A percentile compares a stretch with the other conserved stretches of the same genome.
phyloP scores from a whole-genome alignment of 2,329 filamentous ascomycete genomes.

The Curvularia lunata region DNA sequence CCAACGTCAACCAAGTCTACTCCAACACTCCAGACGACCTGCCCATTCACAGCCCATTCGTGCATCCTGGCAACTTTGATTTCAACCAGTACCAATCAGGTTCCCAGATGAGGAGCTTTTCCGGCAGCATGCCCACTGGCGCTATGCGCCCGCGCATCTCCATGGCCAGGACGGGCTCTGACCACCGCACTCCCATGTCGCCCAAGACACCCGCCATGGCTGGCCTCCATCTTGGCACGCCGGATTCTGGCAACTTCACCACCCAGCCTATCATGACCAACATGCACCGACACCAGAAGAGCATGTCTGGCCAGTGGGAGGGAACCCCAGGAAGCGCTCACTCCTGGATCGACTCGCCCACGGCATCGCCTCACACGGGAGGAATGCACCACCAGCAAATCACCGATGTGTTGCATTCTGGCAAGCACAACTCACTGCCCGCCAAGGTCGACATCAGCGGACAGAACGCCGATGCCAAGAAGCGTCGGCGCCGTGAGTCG shows the following conservation, averaged over 20 bases:
- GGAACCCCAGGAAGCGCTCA: conserved; percentile 82
- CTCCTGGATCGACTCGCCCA: conserved; percentile 87
- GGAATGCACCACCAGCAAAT: conserved; percentile 77
- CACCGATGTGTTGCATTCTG: conserved; percentile 81
- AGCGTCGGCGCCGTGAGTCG: conserved; percentile 86
- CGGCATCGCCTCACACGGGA: conserved; percentile 78
- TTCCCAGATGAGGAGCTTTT: conserved; percentile 61
- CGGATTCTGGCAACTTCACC: conserved; percentile 74
- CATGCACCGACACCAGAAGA: conserved; percentile 75
- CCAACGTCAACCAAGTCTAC: conserved; percentile 75
- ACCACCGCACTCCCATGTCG: conserved; percentile 79
- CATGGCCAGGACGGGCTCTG: conserved; percentile 69
- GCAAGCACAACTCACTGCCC: conserved; percentile 86
- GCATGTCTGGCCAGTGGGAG: conserved; percentile 87
- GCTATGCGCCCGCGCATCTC: conserved; percentile 48
- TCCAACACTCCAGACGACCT: conserved; percentile 91
- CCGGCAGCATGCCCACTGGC: conserved; percentile 42
- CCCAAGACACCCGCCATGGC: conserved; percentile 82
- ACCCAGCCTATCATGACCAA: conserved; percentile 78
- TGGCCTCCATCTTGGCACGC: conserved; percentile 72
- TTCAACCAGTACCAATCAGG: conserved; percentile 75
- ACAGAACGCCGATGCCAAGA: conserved; percentile 91
- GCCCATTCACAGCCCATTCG: conserved; percentile 89
- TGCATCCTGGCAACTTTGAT: conserved; percentile 71
- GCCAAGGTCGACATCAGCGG: conserved; percentile 70